These are phyloP conservation scores for Nicotiana knightiana DNA, from an alignment of 257 asterid genomes.

Conservation along the genomic window DNA sequence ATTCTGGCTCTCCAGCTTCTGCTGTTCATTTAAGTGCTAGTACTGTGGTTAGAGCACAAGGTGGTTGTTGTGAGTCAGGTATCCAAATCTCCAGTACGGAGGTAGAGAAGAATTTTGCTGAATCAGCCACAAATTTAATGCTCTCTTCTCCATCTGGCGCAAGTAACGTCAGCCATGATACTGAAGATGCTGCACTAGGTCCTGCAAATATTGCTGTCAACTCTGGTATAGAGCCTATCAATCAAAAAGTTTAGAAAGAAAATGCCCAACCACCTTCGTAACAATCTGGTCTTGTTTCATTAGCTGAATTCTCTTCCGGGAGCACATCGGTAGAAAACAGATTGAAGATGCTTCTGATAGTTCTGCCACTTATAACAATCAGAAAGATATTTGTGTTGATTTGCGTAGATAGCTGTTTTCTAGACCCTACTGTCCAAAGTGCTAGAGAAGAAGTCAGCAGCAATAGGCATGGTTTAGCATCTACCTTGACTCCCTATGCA, in stretches of 20 bases:
- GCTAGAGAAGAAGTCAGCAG: slow-evolving; percentile 5
- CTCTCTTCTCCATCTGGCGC: slow-evolving; percentile 3
- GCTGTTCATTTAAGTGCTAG: slow-evolving; percentile 1
- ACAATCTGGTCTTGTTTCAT: neutral
- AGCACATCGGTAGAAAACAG: neutral
- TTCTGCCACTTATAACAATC: slow-evolving; percentile 4
- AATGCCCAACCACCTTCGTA: neutral
- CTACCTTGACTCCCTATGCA: neutral
- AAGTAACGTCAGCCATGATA: slow-evolving; percentile 4
- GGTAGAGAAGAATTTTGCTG: neutral
- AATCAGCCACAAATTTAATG: neutral
- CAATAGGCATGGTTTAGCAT: neutral
- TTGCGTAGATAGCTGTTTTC: neutral
- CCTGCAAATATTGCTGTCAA: neutral
- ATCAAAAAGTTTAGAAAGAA: neutral
- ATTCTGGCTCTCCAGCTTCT: slow-evolving; percentile 9
- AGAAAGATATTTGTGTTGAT: neutral
- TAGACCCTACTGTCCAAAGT: slow-evolving; percentile 8
- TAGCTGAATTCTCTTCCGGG: neutral
- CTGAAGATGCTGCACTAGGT: neutral
- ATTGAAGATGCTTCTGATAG: slow-evolving; percentile 1
- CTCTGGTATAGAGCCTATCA: neutral
- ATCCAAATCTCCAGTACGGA: slow-evolving; percentile 9
- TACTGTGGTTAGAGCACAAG: slow-evolving; percentile 4
- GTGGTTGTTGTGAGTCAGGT: slow-evolving; percentile 4